phyloP scores from a whole-genome alignment of 2,329 filamentous ascomycete genomes.

The Colletotrichum plurivorum region DNA sequence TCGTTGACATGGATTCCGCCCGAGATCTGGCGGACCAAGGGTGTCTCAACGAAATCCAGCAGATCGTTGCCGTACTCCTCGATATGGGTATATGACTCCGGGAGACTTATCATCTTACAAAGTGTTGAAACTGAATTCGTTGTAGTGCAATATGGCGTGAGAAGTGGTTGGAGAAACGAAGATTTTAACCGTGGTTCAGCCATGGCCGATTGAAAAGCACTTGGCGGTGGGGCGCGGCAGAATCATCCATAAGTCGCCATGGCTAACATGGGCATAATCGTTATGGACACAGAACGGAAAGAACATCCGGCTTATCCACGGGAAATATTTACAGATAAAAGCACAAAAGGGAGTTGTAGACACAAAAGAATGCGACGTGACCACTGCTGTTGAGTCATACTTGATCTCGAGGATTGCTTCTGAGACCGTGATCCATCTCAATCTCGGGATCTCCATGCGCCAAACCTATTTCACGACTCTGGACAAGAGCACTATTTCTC shows the following conservation, averaged over 20 bases:
- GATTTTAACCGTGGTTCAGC: too few relatives aligned
- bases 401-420: neutral
- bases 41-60: slow-evolving; percentile 43
- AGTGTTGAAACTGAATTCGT: too few relatives aligned
- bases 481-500: neutral
- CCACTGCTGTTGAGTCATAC: neutral
- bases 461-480: neutral
- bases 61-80: slow-evolving; percentile 44
- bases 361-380: too few relatives aligned
- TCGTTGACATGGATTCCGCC: slow-evolving; percentile 54
- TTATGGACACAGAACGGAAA: too few relatives aligned
- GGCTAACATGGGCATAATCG: too few relatives aligned
- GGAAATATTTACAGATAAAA: too few relatives aligned
- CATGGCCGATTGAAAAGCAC: too few relatives aligned
- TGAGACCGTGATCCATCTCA: neutral
- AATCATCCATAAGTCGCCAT: too few relatives aligned
- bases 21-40: slow-evolving; percentile 49
- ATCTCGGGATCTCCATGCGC: neutral
- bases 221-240: too few relatives aligned
- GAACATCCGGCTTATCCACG: too few relatives aligned
- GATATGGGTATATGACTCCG: neutral
- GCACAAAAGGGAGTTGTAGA: too few relatives aligned
- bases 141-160: neutral
- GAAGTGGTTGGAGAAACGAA: too few relatives aligned
- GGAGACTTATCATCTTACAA: slow-evolving; percentile 4